Conservation (phyloP, 768 basidiomycete genomes). For the Cubamyces sp. region DNA sequence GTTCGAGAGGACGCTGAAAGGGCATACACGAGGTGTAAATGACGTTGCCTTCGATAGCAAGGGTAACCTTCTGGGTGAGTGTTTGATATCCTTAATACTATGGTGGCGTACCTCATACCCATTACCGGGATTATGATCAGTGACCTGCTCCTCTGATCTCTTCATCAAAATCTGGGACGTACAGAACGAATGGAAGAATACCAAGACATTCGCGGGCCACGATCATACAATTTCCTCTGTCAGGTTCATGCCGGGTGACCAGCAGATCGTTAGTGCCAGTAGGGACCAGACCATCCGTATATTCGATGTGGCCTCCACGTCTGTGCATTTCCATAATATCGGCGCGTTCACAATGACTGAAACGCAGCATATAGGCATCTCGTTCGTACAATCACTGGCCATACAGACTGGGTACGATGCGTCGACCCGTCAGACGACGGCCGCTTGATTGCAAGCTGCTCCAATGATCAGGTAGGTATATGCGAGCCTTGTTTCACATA, state of each 20-base stretch:
- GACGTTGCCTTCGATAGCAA: conserved; percentile 62
- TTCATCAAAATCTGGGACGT: conserved; percentile 63
- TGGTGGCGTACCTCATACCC: not conserved
- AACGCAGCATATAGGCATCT: conserved; percentile 45
- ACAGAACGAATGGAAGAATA: conserved; percentile 57
- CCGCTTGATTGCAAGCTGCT: conserved; percentile 51
- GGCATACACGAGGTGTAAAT: conserved; percentile 59
- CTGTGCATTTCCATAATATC: conserved; percentile 16
- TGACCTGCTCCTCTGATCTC: conserved; percentile 60
- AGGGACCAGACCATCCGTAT: conserved; percentile 57
- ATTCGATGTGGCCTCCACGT: conserved; percentile 62
- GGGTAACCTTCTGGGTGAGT: conserved; percentile 51
- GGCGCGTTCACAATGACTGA: not conserved
- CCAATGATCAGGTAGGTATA: conserved; percentile 55
- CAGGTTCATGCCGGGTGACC: conserved; percentile 56
- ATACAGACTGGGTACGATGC: conserved; percentile 56
- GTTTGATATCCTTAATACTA: conserved; percentile 67
- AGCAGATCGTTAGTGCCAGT: conserved; percentile 55
- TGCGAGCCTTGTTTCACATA: not conserved
- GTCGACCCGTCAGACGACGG: conserved; percentile 45
- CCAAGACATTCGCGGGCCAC: conserved; percentile 58
- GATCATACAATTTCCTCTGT: conserved; percentile 61
- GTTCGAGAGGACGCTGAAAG: conserved; percentile 60
- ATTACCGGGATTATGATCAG: conserved; percentile 55
- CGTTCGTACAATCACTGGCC: conserved; percentile 52